These are phyloP conservation scores for Neurospora tetraspora DNA, from an alignment of 495 filamentous ascomycete species.

Conservation along the genomic window DNA sequence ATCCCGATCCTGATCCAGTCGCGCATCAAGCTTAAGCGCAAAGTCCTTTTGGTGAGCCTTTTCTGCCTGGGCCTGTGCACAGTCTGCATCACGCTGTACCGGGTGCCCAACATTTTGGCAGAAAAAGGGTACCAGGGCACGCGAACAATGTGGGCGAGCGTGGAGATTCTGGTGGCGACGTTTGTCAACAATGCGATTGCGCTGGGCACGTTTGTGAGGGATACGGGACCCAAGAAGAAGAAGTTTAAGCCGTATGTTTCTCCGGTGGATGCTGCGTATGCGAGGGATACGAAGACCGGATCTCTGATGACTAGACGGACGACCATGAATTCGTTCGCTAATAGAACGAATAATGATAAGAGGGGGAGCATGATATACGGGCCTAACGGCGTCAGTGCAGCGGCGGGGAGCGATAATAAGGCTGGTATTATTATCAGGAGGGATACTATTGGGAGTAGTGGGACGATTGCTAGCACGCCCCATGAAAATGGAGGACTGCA, in stretches of 20 bases:
- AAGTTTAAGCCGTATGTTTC: conserved; percentile 47
- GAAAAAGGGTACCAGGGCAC: conserved; percentile 57
- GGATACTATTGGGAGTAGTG: neutral
- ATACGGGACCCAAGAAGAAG: conserved; percentile 64
- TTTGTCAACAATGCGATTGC: conserved; percentile 66
- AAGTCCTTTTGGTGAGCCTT: conserved; percentile 52
- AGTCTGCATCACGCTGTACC: conserved; percentile 60
- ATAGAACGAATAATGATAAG: neutral
- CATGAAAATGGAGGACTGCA: neutral
- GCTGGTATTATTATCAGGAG: neutral
- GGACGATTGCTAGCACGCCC: neutral
- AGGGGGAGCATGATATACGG: neutral
- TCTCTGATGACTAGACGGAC: neutral
- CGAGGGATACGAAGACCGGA: neutral
- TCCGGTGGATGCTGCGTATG: neutral
- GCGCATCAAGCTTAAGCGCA: conserved; percentile 52
- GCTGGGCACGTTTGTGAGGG: conserved; percentile 70
- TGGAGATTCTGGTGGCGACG: conserved; percentile 67
- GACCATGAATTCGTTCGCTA: neutral
- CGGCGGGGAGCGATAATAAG: neutral
- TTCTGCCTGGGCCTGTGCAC: conserved; percentile 70
- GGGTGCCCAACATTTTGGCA: conserved; percentile 58
- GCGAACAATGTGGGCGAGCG: conserved; percentile 62
- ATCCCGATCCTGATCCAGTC: conserved; percentile 72
- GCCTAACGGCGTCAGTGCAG: neutral